These are phyloP conservation scores for Nicotiana benthamiana DNA, from an alignment of 257 asterid genomes.

Conservation along the genomic window DNA sequence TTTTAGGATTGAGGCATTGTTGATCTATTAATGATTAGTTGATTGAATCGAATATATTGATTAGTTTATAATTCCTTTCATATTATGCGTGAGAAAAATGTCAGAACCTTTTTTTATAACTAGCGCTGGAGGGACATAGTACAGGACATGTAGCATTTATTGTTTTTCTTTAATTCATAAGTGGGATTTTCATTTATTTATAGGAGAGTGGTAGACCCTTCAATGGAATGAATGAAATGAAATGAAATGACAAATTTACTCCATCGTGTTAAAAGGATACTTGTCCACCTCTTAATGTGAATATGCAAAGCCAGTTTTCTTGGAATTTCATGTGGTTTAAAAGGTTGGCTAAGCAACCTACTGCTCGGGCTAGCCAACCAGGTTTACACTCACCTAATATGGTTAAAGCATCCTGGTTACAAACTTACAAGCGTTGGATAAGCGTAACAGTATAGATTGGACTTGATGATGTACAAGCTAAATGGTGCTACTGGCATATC, in stretches of 20 bases:
- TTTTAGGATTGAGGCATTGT: background rate
- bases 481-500: background rate
- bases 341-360: background rate
- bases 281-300: background rate
- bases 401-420: background rate
- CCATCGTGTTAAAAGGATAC: background rate
- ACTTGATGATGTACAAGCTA: background rate
- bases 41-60: background rate
- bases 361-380: background rate
- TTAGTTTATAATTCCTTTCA: background rate
- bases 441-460: background rate
- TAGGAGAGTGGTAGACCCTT: background rate
- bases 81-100: background rate
- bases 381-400: background rate
- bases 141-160: background rate
- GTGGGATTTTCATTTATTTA: background rate
- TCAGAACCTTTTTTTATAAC: background rate
- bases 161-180: background rate
- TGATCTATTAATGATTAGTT: background rate
- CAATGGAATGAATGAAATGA: background rate
- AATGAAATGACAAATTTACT: background rate
- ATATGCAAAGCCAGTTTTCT: background rate
- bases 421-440: background rate
- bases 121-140: background rate
- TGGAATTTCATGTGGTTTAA: background rate